Base-by-base conservation (phyloP, 2,329 filamentous ascomycete genomes). In the Lachnellula hyalina region DNA sequence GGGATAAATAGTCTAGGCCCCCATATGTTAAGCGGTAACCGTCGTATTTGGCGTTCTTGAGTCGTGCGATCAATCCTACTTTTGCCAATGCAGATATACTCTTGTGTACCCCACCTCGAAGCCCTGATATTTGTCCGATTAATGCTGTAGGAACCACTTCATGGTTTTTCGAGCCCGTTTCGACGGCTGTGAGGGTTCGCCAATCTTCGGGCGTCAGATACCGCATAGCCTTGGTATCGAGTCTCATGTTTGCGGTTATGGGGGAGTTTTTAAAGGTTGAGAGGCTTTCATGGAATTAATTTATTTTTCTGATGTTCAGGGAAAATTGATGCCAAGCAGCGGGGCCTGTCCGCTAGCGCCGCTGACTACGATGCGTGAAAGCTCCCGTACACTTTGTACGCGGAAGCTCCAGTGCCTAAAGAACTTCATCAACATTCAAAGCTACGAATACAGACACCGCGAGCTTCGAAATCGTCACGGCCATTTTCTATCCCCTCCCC, bases 41-140 rank as follows among this genome's bases (percentile, higher is more conserved):
- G 68, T 99, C 94, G 74, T 99, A 99, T 72, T 90, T 93, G 60
- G 93, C 90, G 72, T 97, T 96, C 73, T 96, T 96, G 64, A 96
- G 85, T 64, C 89, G 89, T 45, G 89, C 91, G 66, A 99, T 96
- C 65, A 99, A 80, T 57, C 90, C 90, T 48, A 87, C 85, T 73
- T 99, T 99, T 60, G 94, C 94, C 51, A 99, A 84, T 51, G 84
- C 86, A 23, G 92, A 96, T 63, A 99, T 97, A 68, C 85, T 87
- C 66, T 81, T 89, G 72, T 94, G 89, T 19, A 96, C 90, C 57
- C 89, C 89, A 65, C 89, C 88, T 53, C 90, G 85, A 38, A 96
- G 82, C 41, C 89, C 87, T 6, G 93, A 85, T 25, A 96, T 81
- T 68, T 90, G 89, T 55, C 87, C 85, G 62, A 99, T 97, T 61